Evolutionary conservation across 106 monocot species (phyloP).

Genomic region (Cymbidium sinense): DNA sequence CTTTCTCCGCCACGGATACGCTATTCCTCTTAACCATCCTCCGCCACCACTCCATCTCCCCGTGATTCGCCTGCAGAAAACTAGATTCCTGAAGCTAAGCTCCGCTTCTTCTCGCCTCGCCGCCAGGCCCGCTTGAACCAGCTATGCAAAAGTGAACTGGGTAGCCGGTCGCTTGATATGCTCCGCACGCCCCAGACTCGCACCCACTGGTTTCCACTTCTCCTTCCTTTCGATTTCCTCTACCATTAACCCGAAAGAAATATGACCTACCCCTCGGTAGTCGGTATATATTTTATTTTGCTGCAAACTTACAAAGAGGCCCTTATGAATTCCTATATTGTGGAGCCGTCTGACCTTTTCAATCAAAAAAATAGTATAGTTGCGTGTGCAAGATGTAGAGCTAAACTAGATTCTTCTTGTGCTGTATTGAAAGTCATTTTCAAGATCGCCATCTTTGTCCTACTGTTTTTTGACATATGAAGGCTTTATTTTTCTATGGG

Average conservation of each 20-base stretch:
- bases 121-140: not conserved
- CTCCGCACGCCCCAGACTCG: not conserved
- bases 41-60: conserved; percentile 7
- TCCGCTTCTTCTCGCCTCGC: not conserved
- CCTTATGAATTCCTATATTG: not conserved
- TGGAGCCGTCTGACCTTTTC: not conserved
- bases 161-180: not conserved
- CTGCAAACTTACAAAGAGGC: not conserved
- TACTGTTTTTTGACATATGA: too few species aligned
- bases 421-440: too few species aligned
- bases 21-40: not conserved
- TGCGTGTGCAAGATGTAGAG: not conserved
- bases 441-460: too few species aligned
- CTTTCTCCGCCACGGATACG: not conserved
- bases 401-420: too few species aligned
- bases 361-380: not conserved
- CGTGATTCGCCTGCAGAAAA: not conserved
- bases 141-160: not conserved
- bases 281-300: not conserved
- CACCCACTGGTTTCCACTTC: not conserved
- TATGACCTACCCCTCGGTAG: not conserved
- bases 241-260: not conserved
- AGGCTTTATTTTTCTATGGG: too few species aligned
- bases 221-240: not conserved
- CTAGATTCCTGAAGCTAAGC: not conserved